Percentiles rank a stretch among this genome's conserved stretches.
phyloP scores from a whole-genome alignment of 305 asterid species.

The Fraxinus albicans region DNA sequence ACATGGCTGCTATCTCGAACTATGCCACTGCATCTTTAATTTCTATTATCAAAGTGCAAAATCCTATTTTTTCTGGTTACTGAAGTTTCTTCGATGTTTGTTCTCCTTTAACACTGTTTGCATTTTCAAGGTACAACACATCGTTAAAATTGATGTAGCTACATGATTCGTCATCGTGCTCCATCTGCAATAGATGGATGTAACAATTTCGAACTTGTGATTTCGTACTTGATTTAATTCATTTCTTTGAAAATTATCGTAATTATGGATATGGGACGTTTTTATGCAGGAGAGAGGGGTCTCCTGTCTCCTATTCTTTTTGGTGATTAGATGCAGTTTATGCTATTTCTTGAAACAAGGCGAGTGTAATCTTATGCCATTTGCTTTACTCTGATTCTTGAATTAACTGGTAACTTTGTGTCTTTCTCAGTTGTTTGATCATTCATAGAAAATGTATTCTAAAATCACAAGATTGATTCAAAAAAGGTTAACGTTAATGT shows the following conservation, averaged over 20 bases:
- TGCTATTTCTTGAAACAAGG: neutral
- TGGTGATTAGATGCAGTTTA: neutral
- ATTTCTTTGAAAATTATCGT: neutral
- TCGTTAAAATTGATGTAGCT: neutral
- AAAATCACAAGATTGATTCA: neutral
- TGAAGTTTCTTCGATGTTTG: neutral
- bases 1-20: neutral
- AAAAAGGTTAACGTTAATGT: neutral
- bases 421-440: neutral
- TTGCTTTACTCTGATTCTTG: neutral
- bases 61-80: neutral
- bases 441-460: neutral
- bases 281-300: neutral
- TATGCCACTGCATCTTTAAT: neutral
- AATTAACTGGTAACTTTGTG: neutral
- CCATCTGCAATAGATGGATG: neutral
- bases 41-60: neutral
- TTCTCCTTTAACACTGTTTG: neutral
- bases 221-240: neutral
- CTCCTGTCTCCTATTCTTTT: neutral
- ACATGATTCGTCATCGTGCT: neutral
- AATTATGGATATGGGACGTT: neutral
- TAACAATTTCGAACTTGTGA: neutral
- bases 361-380: neutral
- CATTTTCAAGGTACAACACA: neutral